These are phyloP conservation scores for Xylariaceae sp. DNA, from an alignment of 2,329 filamentous ascomycete genomes.

Conservation along the genomic window DNA sequence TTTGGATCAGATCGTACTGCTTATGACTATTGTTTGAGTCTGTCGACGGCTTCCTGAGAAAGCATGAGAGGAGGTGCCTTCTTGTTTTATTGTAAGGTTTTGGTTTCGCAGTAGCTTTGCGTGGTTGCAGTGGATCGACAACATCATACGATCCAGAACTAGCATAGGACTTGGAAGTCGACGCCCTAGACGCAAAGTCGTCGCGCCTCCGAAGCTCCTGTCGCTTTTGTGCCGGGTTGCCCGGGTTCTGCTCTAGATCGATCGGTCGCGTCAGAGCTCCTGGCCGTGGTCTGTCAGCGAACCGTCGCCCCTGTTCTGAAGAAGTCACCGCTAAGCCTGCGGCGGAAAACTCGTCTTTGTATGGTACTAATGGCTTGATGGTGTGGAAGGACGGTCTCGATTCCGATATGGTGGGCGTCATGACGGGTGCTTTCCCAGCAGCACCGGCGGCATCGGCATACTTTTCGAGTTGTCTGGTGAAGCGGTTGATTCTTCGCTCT, in stretches of 20 bases:
- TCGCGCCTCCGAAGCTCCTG: constrained; percentile 16
- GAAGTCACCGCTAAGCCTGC: constrained; percentile 55
- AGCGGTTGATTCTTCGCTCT: constrained; percentile 36
- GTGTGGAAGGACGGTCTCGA: constrained; percentile 45
- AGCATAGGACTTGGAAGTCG: constrained; percentile 11
- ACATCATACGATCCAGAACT: constrained; percentile 22
- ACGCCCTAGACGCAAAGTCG: constrained; percentile 11
- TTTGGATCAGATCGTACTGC: constrained; percentile 7
- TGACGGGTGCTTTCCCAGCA: constrained; percentile 34
- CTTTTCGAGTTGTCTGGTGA: constrained; percentile 37
- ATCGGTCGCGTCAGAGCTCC: constrained; percentile 7
- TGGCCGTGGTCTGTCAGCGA: constrained; percentile 15
- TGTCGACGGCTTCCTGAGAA: constrained; percentile 19
- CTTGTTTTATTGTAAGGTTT: constrained; percentile 14
- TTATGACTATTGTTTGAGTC: constrained; percentile 1
- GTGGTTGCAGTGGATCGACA: constrained; percentile 13
- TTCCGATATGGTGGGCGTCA: constrained; percentile 36
- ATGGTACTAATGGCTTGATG: constrained; percentile 48
- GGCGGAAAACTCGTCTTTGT: constrained; percentile 46
- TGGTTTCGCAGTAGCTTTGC: constrained; percentile 12
- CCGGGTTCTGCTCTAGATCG: not conserved
- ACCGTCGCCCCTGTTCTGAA: constrained; percentile 34
- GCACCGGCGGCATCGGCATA: constrained; percentile 36
- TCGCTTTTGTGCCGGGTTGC: not conserved
- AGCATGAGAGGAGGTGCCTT: constrained; percentile 23